phyloP scores from a whole-genome alignment of 805 yeast genomes.

The Kodamaea fukazawae region DNA sequence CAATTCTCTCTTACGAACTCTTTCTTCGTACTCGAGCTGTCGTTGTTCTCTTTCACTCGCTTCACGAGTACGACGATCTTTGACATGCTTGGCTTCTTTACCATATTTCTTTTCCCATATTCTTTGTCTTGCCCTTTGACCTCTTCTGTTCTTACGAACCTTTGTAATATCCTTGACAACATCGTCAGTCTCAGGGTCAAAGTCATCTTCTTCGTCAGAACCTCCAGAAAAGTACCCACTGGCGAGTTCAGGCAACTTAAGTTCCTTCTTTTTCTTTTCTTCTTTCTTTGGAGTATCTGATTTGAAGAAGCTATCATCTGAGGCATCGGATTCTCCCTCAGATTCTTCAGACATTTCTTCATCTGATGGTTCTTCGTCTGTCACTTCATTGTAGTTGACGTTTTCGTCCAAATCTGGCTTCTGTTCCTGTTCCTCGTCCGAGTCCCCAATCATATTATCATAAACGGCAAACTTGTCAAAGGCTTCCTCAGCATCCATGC shows the following conservation, averaged over 20 bases:
- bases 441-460: slow-evolving; percentile 42
- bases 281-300: slow-evolving; percentile 21
- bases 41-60: slow-evolving; percentile 56
- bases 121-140: slow-evolving; percentile 94
- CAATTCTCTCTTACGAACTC: slow-evolving; percentile 64
- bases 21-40: slow-evolving; percentile 67
- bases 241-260: slow-evolving; percentile 63
- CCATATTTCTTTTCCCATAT: slow-evolving; percentile 96
- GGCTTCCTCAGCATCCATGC: slow-evolving; percentile 24
- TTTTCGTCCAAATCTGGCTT: slow-evolving; percentile 30
- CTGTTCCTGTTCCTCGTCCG: slow-evolving; percentile 38
- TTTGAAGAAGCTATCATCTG: slow-evolving; percentile 37
- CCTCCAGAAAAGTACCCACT: slow-evolving; percentile 86
- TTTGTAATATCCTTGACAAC: slow-evolving; percentile 52
- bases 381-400: slow-evolving; percentile 54
- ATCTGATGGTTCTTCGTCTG: slow-evolving; percentile 62
- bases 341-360: slow-evolving; percentile 16
- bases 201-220: slow-evolving; percentile 58
- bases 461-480: slow-evolving; percentile 33
- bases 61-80: slow-evolving; percentile 56
- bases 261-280: slow-evolving; percentile 25
- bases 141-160: slow-evolving; percentile 83
- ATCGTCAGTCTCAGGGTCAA: slow-evolving; percentile 42
- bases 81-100: slow-evolving; percentile 74
- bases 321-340: slow-evolving; percentile 5